A percentile compares a stretch with the other conserved stretches of the same genome.
Evolutionary conservation across 2,329 filamentous ascomycete species (phyloP).

Genomic region (Dryadomyces quercivorus): DNA sequence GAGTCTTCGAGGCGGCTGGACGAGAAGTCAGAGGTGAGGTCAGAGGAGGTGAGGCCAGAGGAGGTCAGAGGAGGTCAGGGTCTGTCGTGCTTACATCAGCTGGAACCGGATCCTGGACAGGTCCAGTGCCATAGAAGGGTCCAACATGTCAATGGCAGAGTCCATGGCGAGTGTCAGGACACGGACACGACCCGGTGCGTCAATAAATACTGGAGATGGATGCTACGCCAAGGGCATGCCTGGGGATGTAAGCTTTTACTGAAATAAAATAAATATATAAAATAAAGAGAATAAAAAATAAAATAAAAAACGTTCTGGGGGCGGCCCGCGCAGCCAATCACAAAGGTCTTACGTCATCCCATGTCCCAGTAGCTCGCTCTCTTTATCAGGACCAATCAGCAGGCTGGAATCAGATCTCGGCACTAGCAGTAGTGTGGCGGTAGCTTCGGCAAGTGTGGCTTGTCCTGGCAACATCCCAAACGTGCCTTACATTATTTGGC

Average conservation of each 20-base stretch:
- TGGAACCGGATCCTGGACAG: constrained; percentile 87
- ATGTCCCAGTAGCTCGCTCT: too few relatives aligned
- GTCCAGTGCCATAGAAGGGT: constrained; percentile 76
- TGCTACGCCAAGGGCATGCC: too few relatives aligned
- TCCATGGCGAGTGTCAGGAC: constrained; percentile 54
- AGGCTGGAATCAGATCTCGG: background rate
- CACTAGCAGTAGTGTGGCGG: background rate
- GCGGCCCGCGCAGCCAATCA: background rate
- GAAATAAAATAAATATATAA: too few relatives aligned
- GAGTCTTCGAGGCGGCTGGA: constrained; percentile 88
- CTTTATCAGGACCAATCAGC: constrained; percentile 2
- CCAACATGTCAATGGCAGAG: constrained; percentile 73
- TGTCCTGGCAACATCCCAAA: background rate
- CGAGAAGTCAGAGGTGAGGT: background rate
- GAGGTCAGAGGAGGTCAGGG: background rate
- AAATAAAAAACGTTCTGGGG: too few relatives aligned
- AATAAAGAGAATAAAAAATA: too few relatives aligned
- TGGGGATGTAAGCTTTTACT: too few relatives aligned
- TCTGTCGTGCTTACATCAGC: constrained; percentile 67
- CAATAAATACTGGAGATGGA: too few relatives aligned
- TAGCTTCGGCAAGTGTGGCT: constrained; percentile 2
- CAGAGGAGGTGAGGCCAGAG: background rate
- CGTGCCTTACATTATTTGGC: background rate
- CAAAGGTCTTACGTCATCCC: too few relatives aligned
- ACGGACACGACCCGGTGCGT: too few relatives aligned